Evolutionary conservation across 108 stramenopile genomes (phyloP).

Genomic region (Fragilaria crotonensis): DNA sequence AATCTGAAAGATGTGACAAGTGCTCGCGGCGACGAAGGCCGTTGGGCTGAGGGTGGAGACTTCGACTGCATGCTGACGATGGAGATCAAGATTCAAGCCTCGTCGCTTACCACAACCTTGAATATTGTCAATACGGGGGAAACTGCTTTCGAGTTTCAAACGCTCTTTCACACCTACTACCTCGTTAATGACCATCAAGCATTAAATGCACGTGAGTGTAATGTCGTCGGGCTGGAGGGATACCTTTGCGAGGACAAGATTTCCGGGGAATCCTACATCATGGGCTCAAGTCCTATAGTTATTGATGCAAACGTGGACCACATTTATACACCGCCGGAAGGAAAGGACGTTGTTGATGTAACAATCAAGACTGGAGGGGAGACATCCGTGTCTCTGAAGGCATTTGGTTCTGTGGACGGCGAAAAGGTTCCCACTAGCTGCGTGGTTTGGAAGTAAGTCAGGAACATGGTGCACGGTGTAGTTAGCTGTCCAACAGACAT

Average conservation of each 20-base stretch:
- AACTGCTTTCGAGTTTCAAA: slow-evolving; percentile 55
- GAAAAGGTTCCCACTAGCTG: slow-evolving; percentile 40
- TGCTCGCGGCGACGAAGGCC: slow-evolving; percentile 45
- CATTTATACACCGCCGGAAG: slow-evolving; percentile 51
- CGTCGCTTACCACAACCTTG: slow-evolving; percentile 45
- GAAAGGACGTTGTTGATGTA: slow-evolving; percentile 39
- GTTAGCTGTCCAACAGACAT: neutral
- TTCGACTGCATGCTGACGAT: slow-evolving; percentile 27
- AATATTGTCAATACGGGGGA: slow-evolving; percentile 49
- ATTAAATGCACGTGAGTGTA: slow-evolving; percentile 38
- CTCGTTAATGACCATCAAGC: slow-evolving; percentile 46
- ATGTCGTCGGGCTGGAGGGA: slow-evolving; percentile 48
- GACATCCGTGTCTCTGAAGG: slow-evolving; percentile 23
- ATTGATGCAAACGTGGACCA: slow-evolving; percentile 31
- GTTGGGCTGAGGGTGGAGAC: slow-evolving; percentile 11
- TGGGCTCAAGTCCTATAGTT: neutral
- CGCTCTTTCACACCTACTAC: slow-evolving; percentile 70
- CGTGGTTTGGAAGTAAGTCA: slow-evolving; percentile 48
- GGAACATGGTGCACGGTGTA: neutral
- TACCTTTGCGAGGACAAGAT: slow-evolving; percentile 53
- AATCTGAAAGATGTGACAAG: slow-evolving; percentile 46
- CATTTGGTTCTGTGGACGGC: slow-evolving; percentile 44
- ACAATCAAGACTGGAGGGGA: slow-evolving; percentile 33
- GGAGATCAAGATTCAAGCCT: slow-evolving; percentile 34
- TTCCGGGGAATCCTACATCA: neutral